phyloP scores from a whole-genome alignment of 2,329 filamentous ascomycete genomes.

The Colletotrichum sansevieriae region DNA sequence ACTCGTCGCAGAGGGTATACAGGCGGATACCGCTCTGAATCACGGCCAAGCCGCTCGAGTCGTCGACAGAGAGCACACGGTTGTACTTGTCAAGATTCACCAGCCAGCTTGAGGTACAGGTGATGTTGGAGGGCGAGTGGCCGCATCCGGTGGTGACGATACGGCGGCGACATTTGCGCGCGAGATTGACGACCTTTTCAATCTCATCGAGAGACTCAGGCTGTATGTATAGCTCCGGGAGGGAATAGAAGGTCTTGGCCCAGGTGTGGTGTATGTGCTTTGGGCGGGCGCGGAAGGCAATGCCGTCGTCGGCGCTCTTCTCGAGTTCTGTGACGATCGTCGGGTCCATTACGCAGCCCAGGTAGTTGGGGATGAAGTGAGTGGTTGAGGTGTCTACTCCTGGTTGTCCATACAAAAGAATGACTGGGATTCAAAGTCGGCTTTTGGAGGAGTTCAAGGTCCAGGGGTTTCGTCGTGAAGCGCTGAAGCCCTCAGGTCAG shows the following conservation, averaged over 20 bases:
- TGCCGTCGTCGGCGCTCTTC: slow-evolving; percentile 48
- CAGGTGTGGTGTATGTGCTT: slow-evolving; percentile 89
- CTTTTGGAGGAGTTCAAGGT: too few species aligned
- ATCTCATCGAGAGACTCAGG: slow-evolving; percentile 85
- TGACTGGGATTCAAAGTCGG: too few species aligned
- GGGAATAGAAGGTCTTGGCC: slow-evolving; percentile 91
- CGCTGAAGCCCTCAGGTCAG: background rate
- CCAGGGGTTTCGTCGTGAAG: too few species aligned
- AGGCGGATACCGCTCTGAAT: slow-evolving; percentile 93
- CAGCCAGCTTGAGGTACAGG: slow-evolving; percentile 94
- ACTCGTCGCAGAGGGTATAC: slow-evolving; percentile 77
- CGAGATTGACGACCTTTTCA: slow-evolving; percentile 84
- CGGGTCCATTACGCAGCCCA: slow-evolving; percentile 52
- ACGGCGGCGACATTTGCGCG: slow-evolving; percentile 83
- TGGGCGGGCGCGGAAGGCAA: slow-evolving; percentile 82
- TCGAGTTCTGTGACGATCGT: slow-evolving; percentile 51
- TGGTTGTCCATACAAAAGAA: too few species aligned
- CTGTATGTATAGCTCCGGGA: slow-evolving; percentile 91
- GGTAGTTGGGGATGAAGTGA: too few species aligned
- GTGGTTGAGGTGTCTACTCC: too few species aligned
- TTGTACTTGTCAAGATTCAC: slow-evolving; percentile 91
- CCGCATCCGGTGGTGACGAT: slow-evolving; percentile 90
- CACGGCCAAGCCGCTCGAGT: slow-evolving; percentile 73
- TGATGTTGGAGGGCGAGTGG: slow-evolving; percentile 92
- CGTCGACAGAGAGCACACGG: slow-evolving; percentile 78